A percentile compares a stretch with the other conserved stretches of the same genome.
phyloP scores from a whole-genome alignment of 2,329 filamentous ascomycete genomes.

The Penicillium verrucosum region DNA sequence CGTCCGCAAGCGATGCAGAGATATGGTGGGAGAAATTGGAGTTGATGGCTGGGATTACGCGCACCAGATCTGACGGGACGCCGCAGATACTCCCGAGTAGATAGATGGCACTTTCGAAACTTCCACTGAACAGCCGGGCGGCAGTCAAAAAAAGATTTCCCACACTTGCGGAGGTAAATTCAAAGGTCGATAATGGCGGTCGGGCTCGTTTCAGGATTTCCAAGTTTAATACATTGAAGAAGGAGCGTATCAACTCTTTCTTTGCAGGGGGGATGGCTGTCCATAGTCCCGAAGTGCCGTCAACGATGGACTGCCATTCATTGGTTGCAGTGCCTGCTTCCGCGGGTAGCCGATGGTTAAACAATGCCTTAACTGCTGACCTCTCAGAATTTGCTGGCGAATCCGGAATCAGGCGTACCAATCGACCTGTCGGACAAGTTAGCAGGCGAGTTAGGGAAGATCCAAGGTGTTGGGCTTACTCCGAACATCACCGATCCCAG shows the following conservation, averaged over 20 bases:
- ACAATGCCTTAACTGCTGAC: constrained; percentile 72
- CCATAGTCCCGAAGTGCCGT: constrained; percentile 78
- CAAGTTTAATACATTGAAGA: constrained; percentile 72
- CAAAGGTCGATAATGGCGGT: constrained; percentile 67
- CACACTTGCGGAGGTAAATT: constrained; percentile 72
- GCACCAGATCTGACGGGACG: constrained; percentile 68
- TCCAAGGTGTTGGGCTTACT: constrained; percentile 48
- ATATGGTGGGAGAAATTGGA: constrained; percentile 96
- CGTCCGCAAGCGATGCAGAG: constrained; percentile 73
- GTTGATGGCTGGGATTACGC: constrained; percentile 86
- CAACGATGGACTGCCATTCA: constrained; percentile 88
- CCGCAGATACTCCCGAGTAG: constrained; percentile 80
- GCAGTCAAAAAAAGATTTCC: constrained; percentile 81
- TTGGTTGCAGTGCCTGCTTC: constrained; percentile 59
- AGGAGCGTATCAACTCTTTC: constrained; percentile 71
- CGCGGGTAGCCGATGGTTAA: constrained; percentile 78
- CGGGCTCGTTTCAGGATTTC: constrained; percentile 75
- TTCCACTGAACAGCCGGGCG: constrained; percentile 84
- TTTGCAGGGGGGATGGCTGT: constrained; percentile 65
- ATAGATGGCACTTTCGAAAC: constrained; percentile 89
- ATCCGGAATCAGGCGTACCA: constrained; percentile 85
- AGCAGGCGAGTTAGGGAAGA: constrained; percentile 1
- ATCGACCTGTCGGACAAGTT: constrained; percentile 59
- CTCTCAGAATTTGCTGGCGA: constrained; percentile 59
- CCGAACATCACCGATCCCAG: constrained; percentile 75